These are phyloP conservation scores for Akebia trifoliata DNA, from an alignment of 164 flowering plant genomes.

Conservation along the genomic window DNA sequence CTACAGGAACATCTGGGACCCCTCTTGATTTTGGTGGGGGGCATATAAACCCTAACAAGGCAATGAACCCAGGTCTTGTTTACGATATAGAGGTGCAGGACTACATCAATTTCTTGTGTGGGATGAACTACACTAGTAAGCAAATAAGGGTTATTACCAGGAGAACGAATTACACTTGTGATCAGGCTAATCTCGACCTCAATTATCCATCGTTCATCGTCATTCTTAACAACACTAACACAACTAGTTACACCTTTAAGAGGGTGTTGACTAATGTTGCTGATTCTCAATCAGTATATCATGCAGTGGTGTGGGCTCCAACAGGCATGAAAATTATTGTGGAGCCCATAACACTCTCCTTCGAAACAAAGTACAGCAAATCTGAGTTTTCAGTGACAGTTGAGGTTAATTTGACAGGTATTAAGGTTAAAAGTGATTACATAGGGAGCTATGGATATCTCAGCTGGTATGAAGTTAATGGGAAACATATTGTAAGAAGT, in stretches of 20 bases:
- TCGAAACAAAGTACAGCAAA: slow-evolving; percentile 14
- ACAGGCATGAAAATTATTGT: slow-evolving; percentile 14
- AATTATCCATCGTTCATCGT: slow-evolving; percentile 20
- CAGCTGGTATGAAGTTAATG: no score
- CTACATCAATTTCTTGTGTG: slow-evolving; percentile 23
- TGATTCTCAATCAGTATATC: slow-evolving; percentile 13
- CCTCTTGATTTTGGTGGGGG: slow-evolving; percentile 22
- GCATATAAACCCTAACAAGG: slow-evolving; percentile 23
- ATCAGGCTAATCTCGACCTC: slow-evolving; percentile 14
- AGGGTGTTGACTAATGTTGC: slow-evolving; percentile 19
- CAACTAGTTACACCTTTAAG: slow-evolving; percentile 14
- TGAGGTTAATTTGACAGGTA: slow-evolving; percentile 13
- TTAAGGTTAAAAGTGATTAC: no score
- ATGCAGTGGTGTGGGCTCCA: slow-evolving; percentile 11
- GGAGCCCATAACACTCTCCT: slow-evolving; percentile 9
- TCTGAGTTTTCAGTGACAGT: slow-evolving; percentile 9
- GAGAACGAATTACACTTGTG: slow-evolving; percentile 8
- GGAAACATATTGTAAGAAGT: no score
- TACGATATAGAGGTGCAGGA: slow-evolving; percentile 16
- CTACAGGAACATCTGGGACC: slow-evolving; percentile 5
- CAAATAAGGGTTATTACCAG: slow-evolving; percentile 13
- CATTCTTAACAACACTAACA: slow-evolving; percentile 20
- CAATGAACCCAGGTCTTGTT: slow-evolving; percentile 21
- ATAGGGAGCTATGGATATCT: no score
- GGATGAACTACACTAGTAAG: slow-evolving; percentile 9